These are phyloP conservation scores for Cercospora beticola DNA, from an alignment of 2,329 filamentous ascomycete species.

Conservation along the genomic window DNA sequence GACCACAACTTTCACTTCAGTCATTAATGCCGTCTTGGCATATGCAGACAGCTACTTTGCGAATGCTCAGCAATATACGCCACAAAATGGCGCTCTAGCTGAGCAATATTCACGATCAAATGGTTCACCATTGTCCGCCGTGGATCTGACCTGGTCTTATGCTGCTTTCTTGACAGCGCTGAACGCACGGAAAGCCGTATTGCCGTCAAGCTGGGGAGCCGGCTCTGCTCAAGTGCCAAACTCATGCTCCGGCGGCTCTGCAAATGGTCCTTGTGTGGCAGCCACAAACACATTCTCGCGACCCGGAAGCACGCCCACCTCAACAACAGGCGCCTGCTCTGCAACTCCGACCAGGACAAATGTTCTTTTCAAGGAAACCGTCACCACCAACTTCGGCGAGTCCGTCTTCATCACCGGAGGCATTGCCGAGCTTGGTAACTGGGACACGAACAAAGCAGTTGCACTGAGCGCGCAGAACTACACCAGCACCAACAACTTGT, in stretches of 20 bases:
- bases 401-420: slow-evolving; percentile 66
- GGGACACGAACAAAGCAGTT: slow-evolving; percentile 56
- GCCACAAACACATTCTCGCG: slow-evolving; percentile 33
- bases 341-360: slow-evolving; percentile 36
- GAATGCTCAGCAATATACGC: slow-evolving; percentile 47
- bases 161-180: slow-evolving; percentile 66
- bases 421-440: slow-evolving; percentile 58
- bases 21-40: slow-evolving; percentile 60
- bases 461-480: slow-evolving; percentile 60
- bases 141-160: slow-evolving; percentile 72
- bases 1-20: slow-evolving; percentile 38
- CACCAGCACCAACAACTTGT: slow-evolving; percentile 58
- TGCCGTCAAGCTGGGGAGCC: slow-evolving; percentile 58
- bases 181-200: slow-evolving; percentile 55
- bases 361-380: slow-evolving; percentile 42
- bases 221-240: slow-evolving; percentile 25
- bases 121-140: slow-evolving; percentile 59
- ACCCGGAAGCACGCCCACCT: slow-evolving; percentile 21
- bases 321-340: slow-evolving; percentile 25
- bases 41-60: slow-evolving; percentile 62
- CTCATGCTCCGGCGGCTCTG: slow-evolving; percentile 31
- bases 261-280: slow-evolving; percentile 30
- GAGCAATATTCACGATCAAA: slow-evolving; percentile 63
- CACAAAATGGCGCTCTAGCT: slow-evolving; percentile 61
- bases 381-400: slow-evolving; percentile 58